Base-by-base conservation (phyloP, 1,284 basidiomycete species). In the Fomes fomentarius region DNA sequence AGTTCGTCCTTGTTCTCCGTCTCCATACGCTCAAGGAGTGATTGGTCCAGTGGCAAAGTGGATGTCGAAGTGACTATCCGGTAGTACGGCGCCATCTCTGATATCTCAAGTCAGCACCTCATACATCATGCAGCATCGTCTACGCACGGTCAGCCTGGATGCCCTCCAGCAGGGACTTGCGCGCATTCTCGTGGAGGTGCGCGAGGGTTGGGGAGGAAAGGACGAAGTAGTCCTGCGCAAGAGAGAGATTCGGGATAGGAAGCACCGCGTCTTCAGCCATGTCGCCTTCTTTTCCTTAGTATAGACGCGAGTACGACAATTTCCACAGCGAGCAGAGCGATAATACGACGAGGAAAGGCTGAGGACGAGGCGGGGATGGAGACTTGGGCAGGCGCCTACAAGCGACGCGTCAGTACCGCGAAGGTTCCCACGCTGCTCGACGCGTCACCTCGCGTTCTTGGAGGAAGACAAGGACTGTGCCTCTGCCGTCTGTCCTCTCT, bases 191-290 rank as follows among this genome's bases (percentile, higher is more conserved):
- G 63, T 93, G 91, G 6, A 90, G 76, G 45, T 83, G 76, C 0
- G 75, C 70, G 33, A 94, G 76, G 2, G 79, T 75, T 0, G 84
- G 76, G 22, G 83, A 84, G 8, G 83, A 82, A 6, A 96, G 78
- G 22, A 85, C 81, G 66, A 92, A 96, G 24, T 89, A 76, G 65
- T 88, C 82, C 66, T 94, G 90, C 1, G 93, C 80, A 21, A 95
- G 81, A 19, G 80, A 76, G 52, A 95, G 84, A 69, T 96, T 94
- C 12, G 94, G 94, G 61, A 91, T 90, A 0, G 93, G 92, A 28
- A 92, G 80, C 2, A 93, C 84, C 24, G 85, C 76, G 63, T 96
- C 93, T 74, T 94, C 92, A 47, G 91, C 82, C 93, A 94, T 94
- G 62, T n/a, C 21, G 21, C 60, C 66, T 30, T 9, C 4, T 1